Percentiles rank a stretch among this genome's conserved stretches.
These are phyloP conservation scores for Multifurca ochricompacta DNA, from an alignment of 768 basidiomycete genomes.

Conservation along the genomic window DNA sequence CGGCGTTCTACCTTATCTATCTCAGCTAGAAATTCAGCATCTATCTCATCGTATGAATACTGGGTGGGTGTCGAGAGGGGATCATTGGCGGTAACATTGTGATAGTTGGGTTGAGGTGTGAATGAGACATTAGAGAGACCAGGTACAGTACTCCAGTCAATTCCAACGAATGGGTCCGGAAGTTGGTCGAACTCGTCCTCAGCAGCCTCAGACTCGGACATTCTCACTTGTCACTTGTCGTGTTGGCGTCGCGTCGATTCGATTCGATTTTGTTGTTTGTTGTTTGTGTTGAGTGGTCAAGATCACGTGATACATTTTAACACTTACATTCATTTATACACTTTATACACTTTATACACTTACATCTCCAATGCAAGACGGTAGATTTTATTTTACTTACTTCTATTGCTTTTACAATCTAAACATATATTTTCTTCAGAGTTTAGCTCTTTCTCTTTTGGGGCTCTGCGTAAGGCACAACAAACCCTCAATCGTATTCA, in stretches of 20 bases:
- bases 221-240: no score
- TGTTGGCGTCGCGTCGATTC: no score
- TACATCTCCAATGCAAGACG: constrained; percentile 2
- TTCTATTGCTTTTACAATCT: background rate
- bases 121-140: constrained; percentile 21
- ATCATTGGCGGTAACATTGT: no score
- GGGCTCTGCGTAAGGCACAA: constrained; percentile 18
- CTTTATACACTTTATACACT: no score
- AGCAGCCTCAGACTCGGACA: no score
- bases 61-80: background rate
- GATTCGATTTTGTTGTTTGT: no score
- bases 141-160: constrained; percentile 38
- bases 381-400: background rate
- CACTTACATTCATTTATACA: no score
- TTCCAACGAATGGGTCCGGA: constrained; percentile 45
- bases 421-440: background rate
- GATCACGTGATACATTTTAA: no score
- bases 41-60: constrained; percentile 26
- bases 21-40: constrained; percentile 19
- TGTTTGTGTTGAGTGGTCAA: no score
- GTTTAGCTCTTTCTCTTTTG: constrained; percentile 14
- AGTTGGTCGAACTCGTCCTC: constrained; percentile 46
- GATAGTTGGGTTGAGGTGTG: background rate
- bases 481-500: constrained; percentile 15
- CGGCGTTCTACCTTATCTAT: constrained; percentile 4